Evolutionary conservation across 805 yeast genomes (phyloP).

Genomic region (Allodekkera sacchari): DNA sequence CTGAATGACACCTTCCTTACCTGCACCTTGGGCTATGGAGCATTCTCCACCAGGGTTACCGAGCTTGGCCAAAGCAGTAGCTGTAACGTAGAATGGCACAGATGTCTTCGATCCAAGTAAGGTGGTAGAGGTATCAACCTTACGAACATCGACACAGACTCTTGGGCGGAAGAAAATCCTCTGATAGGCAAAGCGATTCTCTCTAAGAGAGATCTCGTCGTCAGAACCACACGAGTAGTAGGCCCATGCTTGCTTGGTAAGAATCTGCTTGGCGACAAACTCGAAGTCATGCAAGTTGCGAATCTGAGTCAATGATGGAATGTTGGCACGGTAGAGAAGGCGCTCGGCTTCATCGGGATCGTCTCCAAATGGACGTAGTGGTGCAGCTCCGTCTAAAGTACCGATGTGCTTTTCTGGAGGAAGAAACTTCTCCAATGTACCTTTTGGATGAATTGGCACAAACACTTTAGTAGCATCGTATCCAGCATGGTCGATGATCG

Average conservation of each 20-base stretch:
- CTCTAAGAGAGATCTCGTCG: slow-evolving; percentile 85
- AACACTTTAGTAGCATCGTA: slow-evolving; percentile 58
- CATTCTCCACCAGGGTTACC: slow-evolving; percentile 94
- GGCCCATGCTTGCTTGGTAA: slow-evolving; percentile 82
- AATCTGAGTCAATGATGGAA: slow-evolving; percentile 64
- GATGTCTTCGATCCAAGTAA: slow-evolving; percentile 64
- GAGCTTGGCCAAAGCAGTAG: slow-evolving; percentile 85
- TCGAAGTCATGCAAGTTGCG: slow-evolving; percentile 84
- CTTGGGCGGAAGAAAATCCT: slow-evolving; percentile 82
- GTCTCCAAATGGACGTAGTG: slow-evolving; percentile 23
- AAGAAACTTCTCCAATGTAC: slow-evolving; percentile 59
- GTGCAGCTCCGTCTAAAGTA: slow-evolving; percentile 25
- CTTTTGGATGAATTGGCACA: slow-evolving; percentile 88
- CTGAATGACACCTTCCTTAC: slow-evolving; percentile 61
- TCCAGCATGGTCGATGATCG: slow-evolving; percentile 40
- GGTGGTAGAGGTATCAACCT: slow-evolving; percentile 59
- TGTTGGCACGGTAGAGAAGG: slow-evolving; percentile 33
- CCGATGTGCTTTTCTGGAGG: slow-evolving; percentile 59
- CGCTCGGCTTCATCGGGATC: slow-evolving; percentile 36
- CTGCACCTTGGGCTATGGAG: slow-evolving; percentile 78
- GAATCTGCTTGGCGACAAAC: slow-evolving; percentile 68
- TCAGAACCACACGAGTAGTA: slow-evolving; percentile 89
- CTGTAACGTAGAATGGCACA: slow-evolving; percentile 83
- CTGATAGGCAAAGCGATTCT: slow-evolving; percentile 85
- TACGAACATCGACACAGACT: slow-evolving; percentile 71